phyloP scores from a whole-genome alignment of 768 basidiomycete genomes.

The Boletus huronensis region DNA sequence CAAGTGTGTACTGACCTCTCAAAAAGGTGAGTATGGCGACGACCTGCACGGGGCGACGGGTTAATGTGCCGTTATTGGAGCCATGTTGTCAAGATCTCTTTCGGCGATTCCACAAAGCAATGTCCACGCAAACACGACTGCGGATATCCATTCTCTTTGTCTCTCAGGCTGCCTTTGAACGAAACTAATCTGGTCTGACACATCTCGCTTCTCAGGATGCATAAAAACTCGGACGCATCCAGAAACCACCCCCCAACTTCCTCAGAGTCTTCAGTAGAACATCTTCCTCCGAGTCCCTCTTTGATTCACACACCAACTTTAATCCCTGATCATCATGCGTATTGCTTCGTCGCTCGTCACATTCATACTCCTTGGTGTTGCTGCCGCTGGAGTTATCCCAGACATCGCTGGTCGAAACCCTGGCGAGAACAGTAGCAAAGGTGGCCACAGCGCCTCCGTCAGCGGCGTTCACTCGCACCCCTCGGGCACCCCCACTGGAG shows the following conservation, averaged over 20 bases:
- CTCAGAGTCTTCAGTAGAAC: background rate
- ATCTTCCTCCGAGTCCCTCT: background rate
- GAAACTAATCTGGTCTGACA: background rate
- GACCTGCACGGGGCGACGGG: background rate
- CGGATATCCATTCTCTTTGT: background rate
- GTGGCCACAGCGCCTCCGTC: background rate
- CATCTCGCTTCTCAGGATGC: background rate
- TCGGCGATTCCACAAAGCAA: background rate
- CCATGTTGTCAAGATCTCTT: background rate
- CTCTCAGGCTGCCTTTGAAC: background rate
- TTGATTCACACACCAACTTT: background rate
- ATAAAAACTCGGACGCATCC: conserved; percentile 5
- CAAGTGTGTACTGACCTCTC: background rate
- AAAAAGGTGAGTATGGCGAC: background rate
- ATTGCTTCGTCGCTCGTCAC: background rate
- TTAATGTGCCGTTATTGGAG: background rate
- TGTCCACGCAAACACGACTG: background rate
- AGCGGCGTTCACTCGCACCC: too few relatives aligned
- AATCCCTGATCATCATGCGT: conserved; percentile 10
- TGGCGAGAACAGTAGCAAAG: background rate
- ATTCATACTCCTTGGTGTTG: conserved; percentile 4
- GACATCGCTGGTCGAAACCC: background rate
- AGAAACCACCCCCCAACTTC: background rate
- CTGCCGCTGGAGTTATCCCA: conserved; percentile 5
- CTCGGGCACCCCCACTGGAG: too few relatives aligned